Base-by-base conservation (phyloP, 306 rosid genomes). In the Prunus dulcis region DNA sequence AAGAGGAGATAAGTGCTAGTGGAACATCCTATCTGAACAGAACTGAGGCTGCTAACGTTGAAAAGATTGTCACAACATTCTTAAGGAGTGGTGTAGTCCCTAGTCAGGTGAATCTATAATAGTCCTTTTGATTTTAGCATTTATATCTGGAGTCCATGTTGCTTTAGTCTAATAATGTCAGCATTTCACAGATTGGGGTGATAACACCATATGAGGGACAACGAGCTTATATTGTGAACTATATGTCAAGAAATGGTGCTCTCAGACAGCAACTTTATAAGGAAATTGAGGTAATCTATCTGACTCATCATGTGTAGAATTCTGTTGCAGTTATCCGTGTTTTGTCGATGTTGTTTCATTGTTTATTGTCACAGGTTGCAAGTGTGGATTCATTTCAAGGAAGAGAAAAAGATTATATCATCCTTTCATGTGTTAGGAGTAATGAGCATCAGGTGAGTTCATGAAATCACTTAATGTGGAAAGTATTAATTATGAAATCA, bases 381-480 rank as follows among this genome's bases (percentile, higher is more conserved):
- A 96, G 99, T 71, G 99, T 96, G 19, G 99, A 96, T 89, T 96
- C 99, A 69, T 96, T 96, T 86, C 99, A 96, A 82, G 99, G 99
- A 84, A 93, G 99, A 88, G 99, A 96, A 80, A 96, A 96, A 82
- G 99, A 96, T 82, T 96, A 92, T 72, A 96, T 96, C 80, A 96
- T 96, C 79, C 85, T 96, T 63, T 96, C 99, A 5, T 96, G 99
- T 82, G 99, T 96, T 34, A 89, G 99, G 83, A 96, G 99, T 84
- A 96, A 96, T 71, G 99, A 96, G 82, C 99, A 96, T 83, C 99
- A 96, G 98, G 99, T 96, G 80, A 62, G 93, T 83, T 66, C 8
- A 28, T 34, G 2, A 45, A 3, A 62, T 5, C 19, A 30, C 27
- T 11, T 51, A 4, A 6, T n/a, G 41, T 3, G 32, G 11, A 25